Evolutionary conservation across 495 filamentous ascomycete genomes (phyloP).

Genomic region (Neurospora tetraspora): DNA sequence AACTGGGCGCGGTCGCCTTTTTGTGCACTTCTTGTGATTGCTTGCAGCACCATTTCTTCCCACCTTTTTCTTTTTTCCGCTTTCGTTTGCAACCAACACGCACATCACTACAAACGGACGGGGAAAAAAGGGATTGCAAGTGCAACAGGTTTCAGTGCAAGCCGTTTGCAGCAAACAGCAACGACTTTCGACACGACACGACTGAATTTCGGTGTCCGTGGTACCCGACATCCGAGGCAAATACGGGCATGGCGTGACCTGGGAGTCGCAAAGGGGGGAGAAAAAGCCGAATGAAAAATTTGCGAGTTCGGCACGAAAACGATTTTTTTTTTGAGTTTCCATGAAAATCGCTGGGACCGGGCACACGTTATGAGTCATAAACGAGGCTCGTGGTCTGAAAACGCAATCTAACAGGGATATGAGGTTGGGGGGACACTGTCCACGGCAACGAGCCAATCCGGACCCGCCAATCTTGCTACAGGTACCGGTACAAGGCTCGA

Average conservation of each 20-base stretch:
- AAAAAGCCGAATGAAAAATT: not conserved
- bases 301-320: not conserved
- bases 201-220: not conserved
- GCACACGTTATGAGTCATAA: conserved; percentile 14
- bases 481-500: conserved; percentile 10
- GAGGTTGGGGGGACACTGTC: conserved; percentile 10
- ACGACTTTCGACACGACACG: not conserved
- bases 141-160: not conserved
- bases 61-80: not conserved
- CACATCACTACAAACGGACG: not conserved
- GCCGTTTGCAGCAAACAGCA: not conserved
- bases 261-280: not conserved
- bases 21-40: not conserved
- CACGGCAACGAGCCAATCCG: conserved; percentile 4
- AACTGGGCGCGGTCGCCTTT: not conserved
- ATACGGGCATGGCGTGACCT: not conserved
- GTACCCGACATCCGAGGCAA: not conserved
- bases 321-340: not conserved
- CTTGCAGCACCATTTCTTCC: not conserved
- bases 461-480: not conserved
- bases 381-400: conserved; percentile 11
- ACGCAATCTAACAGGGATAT: conserved; percentile 3
- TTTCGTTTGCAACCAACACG: not conserved
- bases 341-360: not conserved
- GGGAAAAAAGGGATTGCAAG: not conserved